These are phyloP conservation scores for Friedmanniomyces simplex DNA, from an alignment of 495 filamentous ascomycete species.

Conservation along the genomic window DNA sequence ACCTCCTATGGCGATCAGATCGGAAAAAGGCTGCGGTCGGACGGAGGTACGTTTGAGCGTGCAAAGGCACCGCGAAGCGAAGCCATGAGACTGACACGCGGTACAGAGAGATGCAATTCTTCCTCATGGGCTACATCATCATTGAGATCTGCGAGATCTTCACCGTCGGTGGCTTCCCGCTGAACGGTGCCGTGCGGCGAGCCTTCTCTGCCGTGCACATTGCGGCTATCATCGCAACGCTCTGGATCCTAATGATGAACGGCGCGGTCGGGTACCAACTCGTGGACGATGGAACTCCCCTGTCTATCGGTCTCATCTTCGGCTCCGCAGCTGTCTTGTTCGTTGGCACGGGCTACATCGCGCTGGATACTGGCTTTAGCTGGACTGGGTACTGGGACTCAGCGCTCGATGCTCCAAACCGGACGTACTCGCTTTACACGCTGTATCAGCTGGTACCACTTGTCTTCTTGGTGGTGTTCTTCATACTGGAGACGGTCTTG, in stretches of 20 bases:
- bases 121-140: conserved; percentile 77
- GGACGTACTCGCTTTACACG: conserved; percentile 81
- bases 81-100: not conserved
- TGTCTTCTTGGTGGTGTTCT: conserved; percentile 77
- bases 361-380: conserved; percentile 80
- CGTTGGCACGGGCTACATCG: conserved; percentile 89
- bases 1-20: conserved; percentile 72
- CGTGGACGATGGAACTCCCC: conserved; percentile 81
- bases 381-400: conserved; percentile 68
- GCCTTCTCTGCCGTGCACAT: conserved; percentile 91
- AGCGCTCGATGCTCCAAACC: conserved; percentile 35
- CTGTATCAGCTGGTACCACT: conserved; percentile 86
- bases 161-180: conserved; percentile 77
- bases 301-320: conserved; percentile 69
- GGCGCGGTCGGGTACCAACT: conserved; percentile 87
- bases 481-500: conserved; percentile 66
- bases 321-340: conserved; percentile 62
- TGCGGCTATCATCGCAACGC: conserved; percentile 73
- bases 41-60: conserved; percentile 57
- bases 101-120: conserved; percentile 90
- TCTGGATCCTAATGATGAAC: conserved; percentile 88
- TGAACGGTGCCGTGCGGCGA: conserved; percentile 54
- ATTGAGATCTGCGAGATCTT: conserved; percentile 95
- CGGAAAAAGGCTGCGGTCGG: conserved; percentile 90
- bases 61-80: not conserved